Percentiles rank a stretch among this genome's conserved stretches.
phyloP scores from a whole-genome alignment of 805 yeast genomes.

The Metschnikowia aberdeeniae region DNA sequence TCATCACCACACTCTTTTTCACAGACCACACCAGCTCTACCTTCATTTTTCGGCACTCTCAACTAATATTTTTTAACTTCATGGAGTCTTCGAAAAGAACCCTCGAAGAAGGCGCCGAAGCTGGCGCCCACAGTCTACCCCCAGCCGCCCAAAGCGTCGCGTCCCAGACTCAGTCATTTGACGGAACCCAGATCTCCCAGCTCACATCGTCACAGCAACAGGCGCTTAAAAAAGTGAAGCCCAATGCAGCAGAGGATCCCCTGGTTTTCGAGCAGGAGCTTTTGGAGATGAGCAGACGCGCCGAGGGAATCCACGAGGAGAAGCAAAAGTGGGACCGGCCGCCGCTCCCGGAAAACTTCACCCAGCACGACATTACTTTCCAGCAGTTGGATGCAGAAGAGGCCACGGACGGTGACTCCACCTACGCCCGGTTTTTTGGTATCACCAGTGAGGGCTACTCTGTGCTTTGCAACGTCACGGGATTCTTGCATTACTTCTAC shows the following conservation, averaged over 20 bases:
- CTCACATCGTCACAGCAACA: slow-evolving; percentile 29
- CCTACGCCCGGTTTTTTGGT: slow-evolving; percentile 84
- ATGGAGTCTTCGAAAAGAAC: slow-evolving; percentile 8
- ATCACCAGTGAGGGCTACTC: slow-evolving; percentile 86
- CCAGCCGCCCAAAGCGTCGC: slow-evolving; percentile 20
- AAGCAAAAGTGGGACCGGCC: slow-evolving; percentile 54
- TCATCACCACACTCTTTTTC: not conserved
- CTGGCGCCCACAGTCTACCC: slow-evolving; percentile 33
- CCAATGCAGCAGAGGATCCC: slow-evolving; percentile 33
- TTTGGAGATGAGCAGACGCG: slow-evolving; percentile 16
- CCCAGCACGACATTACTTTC: slow-evolving; percentile 54
- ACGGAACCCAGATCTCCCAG: slow-evolving; percentile 16
- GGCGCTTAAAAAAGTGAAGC: slow-evolving; percentile 32
- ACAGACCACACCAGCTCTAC: not conserved
- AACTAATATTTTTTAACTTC: not conserved
- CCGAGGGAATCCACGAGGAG: slow-evolving; percentile 27
- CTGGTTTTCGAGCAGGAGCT: slow-evolving; percentile 23
- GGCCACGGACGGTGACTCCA: slow-evolving; percentile 50
- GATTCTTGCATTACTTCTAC: slow-evolving; percentile 85
- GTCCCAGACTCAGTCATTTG: not conserved
- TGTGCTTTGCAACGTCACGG: slow-evolving; percentile 83
- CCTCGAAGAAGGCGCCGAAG: slow-evolving; percentile 9
- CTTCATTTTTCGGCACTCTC: too few relatives aligned
- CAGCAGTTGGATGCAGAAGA: slow-evolving; percentile 97
- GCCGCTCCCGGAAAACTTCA: slow-evolving; percentile 44